These are phyloP conservation scores for Carallia brachiata DNA, from an alignment of 345 rosid genomes.

Conservation along the genomic window DNA sequence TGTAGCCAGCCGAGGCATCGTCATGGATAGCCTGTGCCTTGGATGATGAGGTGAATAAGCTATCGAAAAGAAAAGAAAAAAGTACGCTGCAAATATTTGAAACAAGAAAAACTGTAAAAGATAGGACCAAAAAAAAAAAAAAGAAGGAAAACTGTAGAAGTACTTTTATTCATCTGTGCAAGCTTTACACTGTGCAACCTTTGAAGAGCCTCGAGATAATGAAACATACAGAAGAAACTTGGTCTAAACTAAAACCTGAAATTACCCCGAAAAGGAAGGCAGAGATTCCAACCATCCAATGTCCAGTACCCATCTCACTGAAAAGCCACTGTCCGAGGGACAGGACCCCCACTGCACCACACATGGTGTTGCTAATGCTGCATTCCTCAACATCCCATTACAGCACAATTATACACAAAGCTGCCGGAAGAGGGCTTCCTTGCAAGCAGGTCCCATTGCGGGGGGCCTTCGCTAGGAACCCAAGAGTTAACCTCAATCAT, in stretches of 20 bases:
- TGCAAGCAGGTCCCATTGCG: constrained; percentile 27
- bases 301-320: constrained; percentile 25
- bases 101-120: constrained; percentile 17
- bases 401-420: constrained; percentile 36
- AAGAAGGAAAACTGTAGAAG: constrained; percentile 14
- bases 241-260: constrained; percentile 27
- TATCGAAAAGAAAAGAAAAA: constrained; percentile 3
- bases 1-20: neutral
- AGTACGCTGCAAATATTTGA: constrained; percentile 4
- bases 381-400: constrained; percentile 28
- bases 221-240: constrained; percentile 9
- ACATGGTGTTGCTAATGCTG: constrained; percentile 19
- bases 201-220: constrained; percentile 20
- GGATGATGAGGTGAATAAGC: constrained; percentile 1
- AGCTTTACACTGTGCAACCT: constrained; percentile 29
- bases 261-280: constrained; percentile 28
- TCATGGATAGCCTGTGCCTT: neutral
- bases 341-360: constrained; percentile 8
- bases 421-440: constrained; percentile 13
- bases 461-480: constrained; percentile 34
- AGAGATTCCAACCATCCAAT: constrained; percentile 22
- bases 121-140: neutral
- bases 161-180: constrained; percentile 38
- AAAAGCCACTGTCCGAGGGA: constrained; percentile 14
- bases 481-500: constrained; percentile 68